phyloP scores from a whole-genome alignment of 345 rosid genomes.

The Acer yangbiense region DNA sequence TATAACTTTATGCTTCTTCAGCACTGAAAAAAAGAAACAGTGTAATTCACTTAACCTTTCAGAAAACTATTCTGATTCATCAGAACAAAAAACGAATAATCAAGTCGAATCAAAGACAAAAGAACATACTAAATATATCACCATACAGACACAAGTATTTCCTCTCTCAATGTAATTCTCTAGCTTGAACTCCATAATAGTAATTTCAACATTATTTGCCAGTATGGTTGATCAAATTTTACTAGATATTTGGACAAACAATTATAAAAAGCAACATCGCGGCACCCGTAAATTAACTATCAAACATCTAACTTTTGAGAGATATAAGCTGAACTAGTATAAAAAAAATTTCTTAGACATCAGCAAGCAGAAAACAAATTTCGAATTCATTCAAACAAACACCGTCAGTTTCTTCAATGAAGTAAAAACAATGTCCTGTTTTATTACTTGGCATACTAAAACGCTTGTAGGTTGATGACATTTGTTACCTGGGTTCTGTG shows the following conservation, averaged over 20 bases:
- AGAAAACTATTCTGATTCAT: conserved; percentile 14
- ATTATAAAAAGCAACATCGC: not conserved
- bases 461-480: not conserved
- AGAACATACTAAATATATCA: not conserved
- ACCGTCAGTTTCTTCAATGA: not conserved
- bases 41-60: conserved; percentile 9
- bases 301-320: not conserved
- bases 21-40: conserved; percentile 25
- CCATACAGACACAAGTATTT: not conserved
- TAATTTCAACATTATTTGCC: not conserved
- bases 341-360: not conserved
- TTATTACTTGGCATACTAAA: not conserved
- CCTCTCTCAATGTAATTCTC: not conserved
- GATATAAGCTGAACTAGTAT: not conserved
- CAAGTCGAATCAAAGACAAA: not conserved
- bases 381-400: not conserved
- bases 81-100: conserved; percentile 12
- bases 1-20: conserved; percentile 39
- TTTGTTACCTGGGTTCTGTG: conserved; percentile 40
- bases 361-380: not conserved
- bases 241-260: not conserved
- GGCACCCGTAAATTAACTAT: too few species aligned
- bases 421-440: too few species aligned
- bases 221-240: not conserved
- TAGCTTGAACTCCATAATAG: not conserved